phyloP scores from a whole-genome alignment of 1,139 yeast genomes.

The Suhomyces maxii region DNA sequence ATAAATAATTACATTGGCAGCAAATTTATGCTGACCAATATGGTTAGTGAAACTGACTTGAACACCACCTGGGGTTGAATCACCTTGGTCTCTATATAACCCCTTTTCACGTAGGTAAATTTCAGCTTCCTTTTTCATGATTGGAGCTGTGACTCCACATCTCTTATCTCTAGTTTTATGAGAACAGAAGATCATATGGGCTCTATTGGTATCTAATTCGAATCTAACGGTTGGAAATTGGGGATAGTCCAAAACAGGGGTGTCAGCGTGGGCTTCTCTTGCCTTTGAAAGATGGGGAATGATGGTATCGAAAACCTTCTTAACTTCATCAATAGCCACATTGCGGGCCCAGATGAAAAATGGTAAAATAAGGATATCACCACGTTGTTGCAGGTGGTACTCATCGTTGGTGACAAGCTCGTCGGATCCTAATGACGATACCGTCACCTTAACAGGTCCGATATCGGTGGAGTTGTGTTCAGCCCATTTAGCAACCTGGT shows the following conservation, averaged over 20 bases:
- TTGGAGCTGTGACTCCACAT: constrained; percentile 95
- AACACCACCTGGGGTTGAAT: constrained; percentile 72
- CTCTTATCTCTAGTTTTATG: constrained; percentile 89
- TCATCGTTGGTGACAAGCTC: constrained; percentile 41
- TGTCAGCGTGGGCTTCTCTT: constrained; percentile 20
- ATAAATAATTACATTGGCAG: constrained; percentile 84
- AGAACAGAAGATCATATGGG: constrained; percentile 78
- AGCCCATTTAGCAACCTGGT: constrained; percentile 52
- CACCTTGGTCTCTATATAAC: constrained; percentile 71
- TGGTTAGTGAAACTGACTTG: constrained; percentile 72
- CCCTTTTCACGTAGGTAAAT: constrained; percentile 68
- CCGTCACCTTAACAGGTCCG: constrained; percentile 49
- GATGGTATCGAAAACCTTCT: constrained; percentile 44
- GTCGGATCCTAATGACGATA: constrained; percentile 47
- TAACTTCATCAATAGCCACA: constrained; percentile 47
- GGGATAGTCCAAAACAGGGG: constrained; percentile 6
- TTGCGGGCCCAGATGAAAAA: constrained; percentile 71
- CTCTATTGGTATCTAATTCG: constrained; percentile 34
- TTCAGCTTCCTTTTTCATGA: constrained; percentile 78
- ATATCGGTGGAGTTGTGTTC: constrained; percentile 18
- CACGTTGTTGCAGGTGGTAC: constrained; percentile 41
- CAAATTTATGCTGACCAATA: constrained; percentile 93
- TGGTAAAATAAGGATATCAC: constrained; percentile 71
- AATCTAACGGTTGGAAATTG: constrained; percentile 20
- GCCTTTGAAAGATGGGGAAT: constrained; percentile 39